Percentiles rank a stretch among this genome's conserved stretches.
phyloP scores from a whole-genome alignment of 352 stramenopile species.

The Pythium periplocum region DNA sequence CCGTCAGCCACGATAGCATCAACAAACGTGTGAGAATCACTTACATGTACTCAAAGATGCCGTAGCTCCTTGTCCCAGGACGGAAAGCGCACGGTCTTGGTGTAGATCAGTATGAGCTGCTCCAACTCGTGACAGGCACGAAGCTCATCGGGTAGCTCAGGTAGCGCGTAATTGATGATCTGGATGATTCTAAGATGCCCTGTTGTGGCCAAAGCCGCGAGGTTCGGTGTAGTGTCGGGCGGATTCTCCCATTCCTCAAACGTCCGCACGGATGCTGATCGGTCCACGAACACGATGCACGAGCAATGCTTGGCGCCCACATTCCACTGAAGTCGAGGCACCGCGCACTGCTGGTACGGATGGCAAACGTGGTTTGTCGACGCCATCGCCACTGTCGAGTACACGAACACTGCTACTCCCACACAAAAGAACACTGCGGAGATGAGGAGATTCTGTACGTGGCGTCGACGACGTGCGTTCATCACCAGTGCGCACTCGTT shows the following conservation, averaged over 20 bases:
- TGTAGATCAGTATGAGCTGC: constrained; percentile 11
- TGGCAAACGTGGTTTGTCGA: constrained; percentile 2
- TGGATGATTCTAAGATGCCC: constrained; percentile 3
- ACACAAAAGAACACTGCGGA: constrained; percentile 6
- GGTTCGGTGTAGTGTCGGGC: not conserved
- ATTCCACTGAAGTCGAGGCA: constrained; percentile 5
- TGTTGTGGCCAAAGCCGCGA: not conserved
- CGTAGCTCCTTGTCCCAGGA: constrained; percentile 1
- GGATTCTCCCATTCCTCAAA: constrained; percentile 3
- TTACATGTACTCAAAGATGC: constrained; percentile 2
- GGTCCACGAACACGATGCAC: constrained; percentile 5
- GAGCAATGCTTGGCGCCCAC: too few species aligned
- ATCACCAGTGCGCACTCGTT: not conserved
- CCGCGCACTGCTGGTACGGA: constrained; percentile 4
- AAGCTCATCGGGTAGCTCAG: constrained; percentile 1
- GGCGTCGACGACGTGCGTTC: too few species aligned
- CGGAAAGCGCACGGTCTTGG: not conserved
- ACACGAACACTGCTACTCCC: constrained; percentile 9
- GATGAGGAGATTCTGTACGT: constrained; percentile 9
- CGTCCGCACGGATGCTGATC: not conserved
- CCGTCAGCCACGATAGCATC: too few species aligned
- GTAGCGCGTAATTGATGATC: constrained; percentile 4
- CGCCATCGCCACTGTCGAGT: constrained; percentile 5
- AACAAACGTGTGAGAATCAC: not conserved
- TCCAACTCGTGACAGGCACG: not conserved